These are phyloP conservation scores for Coccomyxa sp. DNA, from an alignment of 139 green algal genomes.

Conservation along the genomic window DNA sequence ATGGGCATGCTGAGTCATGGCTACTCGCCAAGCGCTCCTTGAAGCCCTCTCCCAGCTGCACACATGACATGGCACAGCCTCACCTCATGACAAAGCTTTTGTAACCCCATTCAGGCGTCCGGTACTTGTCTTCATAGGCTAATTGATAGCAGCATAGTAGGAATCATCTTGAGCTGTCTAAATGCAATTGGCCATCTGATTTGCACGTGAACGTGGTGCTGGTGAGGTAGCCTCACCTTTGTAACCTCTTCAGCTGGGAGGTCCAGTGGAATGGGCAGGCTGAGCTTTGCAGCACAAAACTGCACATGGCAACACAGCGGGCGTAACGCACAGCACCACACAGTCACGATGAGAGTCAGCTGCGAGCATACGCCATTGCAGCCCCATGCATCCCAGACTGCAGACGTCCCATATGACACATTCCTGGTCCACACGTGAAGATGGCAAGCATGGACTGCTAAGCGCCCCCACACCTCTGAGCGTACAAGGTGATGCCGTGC, in stretches of 20 bases:
- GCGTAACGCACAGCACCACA: neutral
- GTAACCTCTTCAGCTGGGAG: conserved; percentile 22
- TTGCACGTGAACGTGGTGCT: neutral
- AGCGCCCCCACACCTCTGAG: neutral
- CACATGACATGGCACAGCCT: neutral
- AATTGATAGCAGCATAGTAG: neutral
- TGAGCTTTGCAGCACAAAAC: conserved; percentile 48
- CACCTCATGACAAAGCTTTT: neutral
- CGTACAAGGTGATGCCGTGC: neutral
- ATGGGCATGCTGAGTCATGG: conserved; percentile 52
- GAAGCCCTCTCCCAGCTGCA: conserved; percentile 18
- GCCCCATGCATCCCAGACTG: neutral
- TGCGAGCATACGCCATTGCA: neutral
- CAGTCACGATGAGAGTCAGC: neutral
- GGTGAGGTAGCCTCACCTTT: no score
- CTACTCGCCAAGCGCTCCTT: conserved; percentile 23
- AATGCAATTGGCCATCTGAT: neutral
- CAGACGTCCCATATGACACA: neutral
- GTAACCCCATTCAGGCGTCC: neutral
- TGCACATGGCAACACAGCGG: conserved; percentile 5
- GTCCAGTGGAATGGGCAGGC: conserved; percentile 39
- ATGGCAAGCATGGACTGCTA: neutral
- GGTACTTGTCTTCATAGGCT: neutral
- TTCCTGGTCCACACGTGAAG: neutral
- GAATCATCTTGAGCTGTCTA: neutral